Base-by-base conservation (phyloP, 768 basidiomycete genomes). In the Rhodosporidiobolus odoratus region DNA sequence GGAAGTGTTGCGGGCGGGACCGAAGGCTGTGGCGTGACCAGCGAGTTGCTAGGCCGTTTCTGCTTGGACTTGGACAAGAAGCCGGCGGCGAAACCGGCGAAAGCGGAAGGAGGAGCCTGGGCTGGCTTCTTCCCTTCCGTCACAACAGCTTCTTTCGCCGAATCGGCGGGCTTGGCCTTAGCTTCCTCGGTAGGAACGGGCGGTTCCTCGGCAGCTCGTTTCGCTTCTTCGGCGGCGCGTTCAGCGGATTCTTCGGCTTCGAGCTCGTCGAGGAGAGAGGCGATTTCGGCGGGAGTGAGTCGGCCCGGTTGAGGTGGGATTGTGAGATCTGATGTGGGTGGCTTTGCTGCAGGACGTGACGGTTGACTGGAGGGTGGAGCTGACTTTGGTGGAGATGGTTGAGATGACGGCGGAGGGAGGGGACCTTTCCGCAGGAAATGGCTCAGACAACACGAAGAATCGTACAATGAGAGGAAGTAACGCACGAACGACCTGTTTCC, bases 191-290 rank as follows among this genome's bases (percentile, higher is more conserved):
- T 57, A 0, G n/a, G 25, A 8, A 37, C 48, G 17, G 61, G 19
- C 13, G 57, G 32, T 15, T 30, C 32, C 27, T 43, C 48, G 34
- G 43, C 47, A 34, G 52, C 52, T 5, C 40, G 53, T 25, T 3
- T n/a, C 27, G n/a, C 35, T 21, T 60, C 62, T 5, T 32, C 30
- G 27, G 48, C 52, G 13, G 10, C 34, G 13, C 64, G 41, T 35
- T 65, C 64, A 16, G 25, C 16, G 21, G 45, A 59, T 40, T 74
- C 73, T 25, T 71, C 69, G 2, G 58, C 56, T 30, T 74, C 73
- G 27, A 74, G 54, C 38, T 68, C 69, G 63, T 74, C 73, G n/a
- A 74, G 59, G 32, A 74, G 53, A n/a, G 73, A 62, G 30, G 35
- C 38, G 37, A 66, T 27, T 38, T 71, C 69, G 47, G 56, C 37